Percentiles rank a stretch among this genome's conserved stretches.
phyloP scores from a whole-genome alignment of 805 yeast species.

The Zygosaccharomyces gambellarensis region DNA sequence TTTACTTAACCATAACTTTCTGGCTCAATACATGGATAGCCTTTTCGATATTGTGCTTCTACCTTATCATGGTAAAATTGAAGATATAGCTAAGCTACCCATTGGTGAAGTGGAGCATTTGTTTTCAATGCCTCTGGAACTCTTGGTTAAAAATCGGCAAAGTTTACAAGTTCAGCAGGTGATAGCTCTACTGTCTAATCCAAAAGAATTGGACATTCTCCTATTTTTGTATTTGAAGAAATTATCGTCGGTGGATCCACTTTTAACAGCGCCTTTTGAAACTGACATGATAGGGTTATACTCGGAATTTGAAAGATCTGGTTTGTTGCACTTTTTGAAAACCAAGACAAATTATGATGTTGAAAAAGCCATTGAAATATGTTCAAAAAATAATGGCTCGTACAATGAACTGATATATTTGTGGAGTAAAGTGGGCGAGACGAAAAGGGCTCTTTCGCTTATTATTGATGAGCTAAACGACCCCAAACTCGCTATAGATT shows the following conservation, averaged over 20 bases:
- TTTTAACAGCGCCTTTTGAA: slow-evolving; percentile 52
- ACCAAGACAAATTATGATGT: slow-evolving; percentile 60
- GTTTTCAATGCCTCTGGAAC: slow-evolving; percentile 43
- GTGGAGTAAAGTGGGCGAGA: slow-evolving; percentile 77
- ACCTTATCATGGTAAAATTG: slow-evolving; percentile 33
- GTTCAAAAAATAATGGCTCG: slow-evolving; percentile 41
- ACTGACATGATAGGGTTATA: slow-evolving; percentile 62
- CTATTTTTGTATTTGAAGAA: slow-evolving; percentile 62
- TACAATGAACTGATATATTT: slow-evolving; percentile 75
- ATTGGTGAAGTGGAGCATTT: slow-evolving; percentile 38
- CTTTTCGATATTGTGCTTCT: slow-evolving; percentile 50
- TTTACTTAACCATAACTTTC: slow-evolving; percentile 57
- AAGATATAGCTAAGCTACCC: slow-evolving; percentile 40
- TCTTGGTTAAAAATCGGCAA: slow-evolving; percentile 60
- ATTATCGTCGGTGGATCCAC: slow-evolving; percentile 53
- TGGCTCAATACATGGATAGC: slow-evolving; percentile 43
- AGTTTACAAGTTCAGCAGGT: slow-evolving; percentile 56
- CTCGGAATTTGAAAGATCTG: slow-evolving; percentile 51
- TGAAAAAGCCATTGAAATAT: slow-evolving; percentile 61
- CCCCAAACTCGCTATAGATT: slow-evolving; percentile 74
- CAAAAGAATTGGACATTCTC: slow-evolving; percentile 42
- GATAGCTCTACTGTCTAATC: slow-evolving; percentile 41
- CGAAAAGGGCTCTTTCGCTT: slow-evolving; percentile 65
- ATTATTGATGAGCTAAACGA: slow-evolving; percentile 75
- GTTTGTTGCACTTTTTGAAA: slow-evolving; percentile 58